Percentiles rank a stretch among this genome's conserved stretches.
phyloP scores from a whole-genome alignment of 495 filamentous ascomycete genomes.

The Darksidea phi region DNA sequence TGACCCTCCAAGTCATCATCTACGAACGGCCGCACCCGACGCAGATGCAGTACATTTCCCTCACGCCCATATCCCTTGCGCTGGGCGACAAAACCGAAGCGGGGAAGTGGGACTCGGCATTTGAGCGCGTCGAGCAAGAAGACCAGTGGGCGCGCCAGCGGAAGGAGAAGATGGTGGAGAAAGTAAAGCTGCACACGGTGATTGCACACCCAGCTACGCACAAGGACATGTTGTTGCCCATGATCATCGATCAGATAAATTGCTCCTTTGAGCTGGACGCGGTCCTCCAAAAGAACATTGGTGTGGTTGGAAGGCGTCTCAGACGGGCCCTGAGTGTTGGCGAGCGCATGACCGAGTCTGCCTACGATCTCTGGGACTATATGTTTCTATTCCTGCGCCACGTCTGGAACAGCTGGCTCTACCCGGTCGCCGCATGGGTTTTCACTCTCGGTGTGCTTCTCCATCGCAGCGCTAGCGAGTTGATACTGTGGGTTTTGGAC shows the following conservation, averaged over 20 bases:
- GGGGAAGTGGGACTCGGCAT: constrained; percentile 37
- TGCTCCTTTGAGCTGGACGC: constrained; percentile 86
- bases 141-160: constrained; percentile 57
- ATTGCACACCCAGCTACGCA: constrained; percentile 69
- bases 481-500: constrained; percentile 76
- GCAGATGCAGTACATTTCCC: constrained; percentile 94
- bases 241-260: constrained; percentile 92
- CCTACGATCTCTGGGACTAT: constrained; percentile 76
- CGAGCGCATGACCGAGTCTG: constrained; percentile 92
- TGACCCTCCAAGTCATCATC: constrained; percentile 81
- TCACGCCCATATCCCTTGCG: constrained; percentile 83
- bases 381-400: constrained; percentile 67
- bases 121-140: constrained; percentile 51
- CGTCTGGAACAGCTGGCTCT: constrained; percentile 70
- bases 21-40: constrained; percentile 83
- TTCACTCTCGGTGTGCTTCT: constrained; percentile 76
- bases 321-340: constrained; percentile 88
- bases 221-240: constrained; percentile 77
- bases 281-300: constrained; percentile 82
- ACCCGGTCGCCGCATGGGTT: constrained; percentile 68
- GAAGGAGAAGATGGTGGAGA: constrained; percentile 77
- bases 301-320: constrained; percentile 71
- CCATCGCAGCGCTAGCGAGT: constrained; percentile 80
- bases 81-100: constrained; percentile 69
- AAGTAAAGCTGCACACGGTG: constrained; percentile 84